Percentiles rank a stretch among this genome's conserved stretches.
phyloP scores from a whole-genome alignment of 306 rosid genomes.

The Elaeagnus macrophylla region DNA sequence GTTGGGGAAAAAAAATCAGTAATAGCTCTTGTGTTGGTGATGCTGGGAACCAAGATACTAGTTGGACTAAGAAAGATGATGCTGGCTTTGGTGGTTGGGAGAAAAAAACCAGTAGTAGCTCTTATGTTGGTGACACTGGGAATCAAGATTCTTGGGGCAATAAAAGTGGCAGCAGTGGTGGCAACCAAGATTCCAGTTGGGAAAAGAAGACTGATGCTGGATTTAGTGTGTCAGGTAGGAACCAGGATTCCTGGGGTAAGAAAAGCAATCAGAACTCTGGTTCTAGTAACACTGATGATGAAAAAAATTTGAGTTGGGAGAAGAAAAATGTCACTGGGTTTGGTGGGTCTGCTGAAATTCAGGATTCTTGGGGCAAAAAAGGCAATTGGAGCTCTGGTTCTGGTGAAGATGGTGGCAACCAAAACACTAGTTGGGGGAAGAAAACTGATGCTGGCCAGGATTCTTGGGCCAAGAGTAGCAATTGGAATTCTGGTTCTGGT shows the following conservation, averaged over 20 bases:
- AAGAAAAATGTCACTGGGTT: conserved; percentile 1
- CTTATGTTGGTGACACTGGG: too few species aligned
- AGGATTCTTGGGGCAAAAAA: conserved; percentile 1
- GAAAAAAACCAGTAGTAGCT: too few species aligned
- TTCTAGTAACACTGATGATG: conserved; percentile 1
- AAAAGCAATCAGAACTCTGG: conserved; percentile 39
- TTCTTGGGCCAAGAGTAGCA: background rate
- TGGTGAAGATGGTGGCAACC: background rate
- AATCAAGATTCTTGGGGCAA: conserved; percentile 3
- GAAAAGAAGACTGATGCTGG: conserved; percentile 23
- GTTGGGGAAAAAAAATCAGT: too few species aligned
- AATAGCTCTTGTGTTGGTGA: conserved; percentile 7
- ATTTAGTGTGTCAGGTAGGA: conserved; percentile 18
- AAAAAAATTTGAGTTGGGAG: conserved; percentile 6
- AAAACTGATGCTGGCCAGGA: conserved; percentile 28
- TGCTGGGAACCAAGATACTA: conserved; percentile 21
- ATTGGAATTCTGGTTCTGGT: conserved; percentile 25
- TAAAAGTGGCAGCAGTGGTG: background rate
- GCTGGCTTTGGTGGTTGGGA: background rate
- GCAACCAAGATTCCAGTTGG: conserved; percentile 22
- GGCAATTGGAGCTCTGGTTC: background rate
- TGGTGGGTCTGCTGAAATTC: background rate
- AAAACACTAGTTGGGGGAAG: conserved; percentile 17
- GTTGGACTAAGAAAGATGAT: conserved; percentile 25
- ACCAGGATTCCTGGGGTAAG: conserved; percentile 33